These are phyloP conservation scores for Neurospora tetrasperma DNA, from an alignment of 495 filamentous ascomycete species.

Conservation along the genomic window DNA sequence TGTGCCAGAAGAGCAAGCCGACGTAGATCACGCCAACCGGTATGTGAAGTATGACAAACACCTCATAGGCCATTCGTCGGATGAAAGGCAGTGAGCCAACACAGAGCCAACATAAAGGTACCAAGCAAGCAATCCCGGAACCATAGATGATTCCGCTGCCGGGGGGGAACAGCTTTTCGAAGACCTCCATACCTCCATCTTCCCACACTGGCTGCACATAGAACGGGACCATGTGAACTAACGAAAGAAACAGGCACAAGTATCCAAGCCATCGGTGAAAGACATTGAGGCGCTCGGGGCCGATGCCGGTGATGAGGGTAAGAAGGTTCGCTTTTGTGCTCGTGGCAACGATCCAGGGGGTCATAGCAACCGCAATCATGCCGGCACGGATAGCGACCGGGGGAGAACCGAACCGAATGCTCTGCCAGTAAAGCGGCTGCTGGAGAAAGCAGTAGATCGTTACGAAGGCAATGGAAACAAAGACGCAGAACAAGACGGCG, in stretches of 20 bases:
- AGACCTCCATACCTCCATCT: conserved; percentile 55
- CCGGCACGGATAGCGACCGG: conserved; percentile 82
- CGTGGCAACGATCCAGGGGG: conserved; percentile 84
- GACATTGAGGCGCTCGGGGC: conserved; percentile 85
- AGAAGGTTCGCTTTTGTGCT: conserved; percentile 89
- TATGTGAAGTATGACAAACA: conserved; percentile 73
- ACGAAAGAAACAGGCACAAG: conserved; percentile 67
- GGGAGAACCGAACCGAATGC: conserved; percentile 75
- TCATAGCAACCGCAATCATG: conserved; percentile 89
- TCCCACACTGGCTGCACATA: conserved; percentile 83
- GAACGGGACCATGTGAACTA: conserved; percentile 81
- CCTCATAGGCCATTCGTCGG: conserved; percentile 57
- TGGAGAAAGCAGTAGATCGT: conserved; percentile 75
- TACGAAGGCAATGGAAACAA: conserved; percentile 57
- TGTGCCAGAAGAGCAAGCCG: conserved; percentile 91
- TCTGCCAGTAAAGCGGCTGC: conserved; percentile 75
- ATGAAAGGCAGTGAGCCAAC: conserved; percentile 69
- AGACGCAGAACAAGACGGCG: conserved; percentile 53
- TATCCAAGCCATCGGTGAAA: conserved; percentile 92
- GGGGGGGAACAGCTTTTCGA: conserved; percentile 50
- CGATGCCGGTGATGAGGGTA: conserved; percentile 76
- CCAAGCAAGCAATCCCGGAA: conserved; percentile 77
- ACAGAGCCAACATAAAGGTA: conserved; percentile 71
- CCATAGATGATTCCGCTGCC: conserved; percentile 67
- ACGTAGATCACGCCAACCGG: conserved; percentile 73